Evolutionary conservation across 257 asterid genomes (phyloP).

Genomic region (Orobanche coerulescens): DNA sequence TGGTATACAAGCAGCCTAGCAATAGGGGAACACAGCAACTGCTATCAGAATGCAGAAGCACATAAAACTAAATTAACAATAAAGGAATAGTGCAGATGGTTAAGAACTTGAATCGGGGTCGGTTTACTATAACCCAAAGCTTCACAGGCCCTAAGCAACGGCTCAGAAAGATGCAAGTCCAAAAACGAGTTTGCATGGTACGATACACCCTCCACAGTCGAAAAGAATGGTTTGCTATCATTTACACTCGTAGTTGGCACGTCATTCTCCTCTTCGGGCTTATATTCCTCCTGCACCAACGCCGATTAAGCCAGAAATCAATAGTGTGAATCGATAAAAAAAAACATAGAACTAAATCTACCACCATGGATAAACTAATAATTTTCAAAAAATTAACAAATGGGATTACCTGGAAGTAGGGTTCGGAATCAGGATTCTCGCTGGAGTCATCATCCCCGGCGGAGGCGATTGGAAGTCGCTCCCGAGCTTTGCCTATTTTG

Average conservation of each 20-base stretch:
- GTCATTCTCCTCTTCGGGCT: constrained; percentile 47
- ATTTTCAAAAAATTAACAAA: neutral
- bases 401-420: constrained; percentile 56
- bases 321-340: neutral
- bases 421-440: constrained; percentile 39
- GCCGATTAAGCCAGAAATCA: constrained; percentile 12
- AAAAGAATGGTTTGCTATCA: constrained; percentile 48
- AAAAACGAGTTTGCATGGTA: constrained; percentile 73
- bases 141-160: constrained; percentile 86
- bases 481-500: constrained; percentile 58
- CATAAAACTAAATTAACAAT: neutral
- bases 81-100: neutral
- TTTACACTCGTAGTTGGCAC: constrained; percentile 40
- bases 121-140: constrained; percentile 80
- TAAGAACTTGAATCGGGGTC: constrained; percentile 87
- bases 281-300: constrained; percentile 54
- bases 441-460: constrained; percentile 30
- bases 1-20: constrained; percentile 96
- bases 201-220: constrained; percentile 62
- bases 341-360: neutral
- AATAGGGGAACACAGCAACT: neutral
- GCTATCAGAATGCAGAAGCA: neutral
- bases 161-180: constrained; percentile 79
- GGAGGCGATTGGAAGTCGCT: constrained; percentile 32
- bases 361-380: neutral